phyloP scores from a whole-genome alignment of 1,139 yeast genomes.

The Sugiyamaella xylanicola region DNA sequence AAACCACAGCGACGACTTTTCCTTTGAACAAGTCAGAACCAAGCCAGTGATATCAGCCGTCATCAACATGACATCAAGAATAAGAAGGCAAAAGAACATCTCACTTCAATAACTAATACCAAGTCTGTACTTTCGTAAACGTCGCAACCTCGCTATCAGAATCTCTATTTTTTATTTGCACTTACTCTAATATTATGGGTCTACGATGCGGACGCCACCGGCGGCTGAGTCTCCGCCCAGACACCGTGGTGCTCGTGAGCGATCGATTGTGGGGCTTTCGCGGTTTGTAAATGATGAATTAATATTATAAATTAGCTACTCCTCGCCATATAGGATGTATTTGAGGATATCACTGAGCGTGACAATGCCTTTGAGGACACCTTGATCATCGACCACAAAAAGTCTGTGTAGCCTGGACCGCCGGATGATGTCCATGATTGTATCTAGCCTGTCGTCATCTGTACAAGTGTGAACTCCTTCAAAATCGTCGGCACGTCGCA shows the following conservation, averaged over 20 bases:
- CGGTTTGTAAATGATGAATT: too few species aligned
- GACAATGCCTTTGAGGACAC: conserved; percentile 77
- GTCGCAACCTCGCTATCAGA: too few species aligned
- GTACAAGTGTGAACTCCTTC: conserved; percentile 99
- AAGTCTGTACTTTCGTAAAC: too few species aligned
- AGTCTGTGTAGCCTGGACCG: conserved; percentile 89
- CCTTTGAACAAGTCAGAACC: conserved; percentile 1
- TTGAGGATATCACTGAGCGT: conserved; percentile 89
- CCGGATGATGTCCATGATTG: conserved; percentile 91
- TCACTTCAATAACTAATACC: too few species aligned
- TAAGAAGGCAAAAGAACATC: neutral
- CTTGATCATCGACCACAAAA: conserved; percentile 85
- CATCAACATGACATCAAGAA: conserved; percentile 1
- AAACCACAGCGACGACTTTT: conserved; percentile 4
- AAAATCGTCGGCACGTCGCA: conserved; percentile 93
- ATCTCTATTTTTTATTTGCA: neutral
- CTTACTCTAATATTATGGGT: neutral
- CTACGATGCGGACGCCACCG: neutral
- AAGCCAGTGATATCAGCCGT: conserved; percentile 9
- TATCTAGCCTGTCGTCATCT: conserved; percentile 78
- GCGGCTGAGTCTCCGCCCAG: conserved; percentile 10
- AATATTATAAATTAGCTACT: conserved; percentile 5
- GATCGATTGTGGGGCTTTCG: too few species aligned
- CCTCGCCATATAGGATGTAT: conserved; percentile 73
- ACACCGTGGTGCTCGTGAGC: neutral